Percentiles rank a stretch among this genome's conserved stretches.
phyloP scores from a whole-genome alignment of 2,329 filamentous ascomycete genomes.

The Orbilia blumenaviensis region DNA sequence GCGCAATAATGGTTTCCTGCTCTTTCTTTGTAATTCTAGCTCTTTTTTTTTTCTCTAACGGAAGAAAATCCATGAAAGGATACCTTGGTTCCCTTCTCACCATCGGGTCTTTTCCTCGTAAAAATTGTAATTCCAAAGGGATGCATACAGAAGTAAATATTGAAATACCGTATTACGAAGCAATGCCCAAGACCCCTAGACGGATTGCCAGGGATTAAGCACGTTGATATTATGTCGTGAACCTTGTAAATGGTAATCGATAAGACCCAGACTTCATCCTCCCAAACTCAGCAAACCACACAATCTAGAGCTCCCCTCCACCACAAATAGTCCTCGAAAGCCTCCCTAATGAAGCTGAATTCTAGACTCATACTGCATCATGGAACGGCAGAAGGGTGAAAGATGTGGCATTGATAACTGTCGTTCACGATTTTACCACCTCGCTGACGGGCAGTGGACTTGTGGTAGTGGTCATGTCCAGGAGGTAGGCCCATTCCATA shows the following conservation, averaged over 20 bases:
- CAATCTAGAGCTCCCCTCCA: not conserved
- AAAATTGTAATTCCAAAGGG: not conserved
- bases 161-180: no score
- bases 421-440: slow-evolving; percentile 75
- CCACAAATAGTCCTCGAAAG: not conserved
- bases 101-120: not conserved
- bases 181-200: no score
- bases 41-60: not conserved
- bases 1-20: slow-evolving; percentile 13
- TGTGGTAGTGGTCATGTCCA: slow-evolving; percentile 83
- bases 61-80: slow-evolving; percentile 35
- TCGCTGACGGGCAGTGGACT: slow-evolving; percentile 79
- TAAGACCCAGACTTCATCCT: not conserved
- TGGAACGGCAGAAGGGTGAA: slow-evolving; percentile 59
- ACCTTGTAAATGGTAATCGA: not conserved
- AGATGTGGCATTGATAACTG: slow-evolving; percentile 67
- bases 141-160: no score
- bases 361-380: not conserved
- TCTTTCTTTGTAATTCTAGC: slow-evolving; percentile 16
- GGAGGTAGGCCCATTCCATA: slow-evolving; percentile 68
- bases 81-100: slow-evolving; percentile 12
- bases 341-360: slow-evolving; percentile 20
- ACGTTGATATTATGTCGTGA: no score
- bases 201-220: no score
- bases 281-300: not conserved